Conservation (phyloP, 2,329 filamentous ascomycete species). For the Onygenales sp. region DNA sequence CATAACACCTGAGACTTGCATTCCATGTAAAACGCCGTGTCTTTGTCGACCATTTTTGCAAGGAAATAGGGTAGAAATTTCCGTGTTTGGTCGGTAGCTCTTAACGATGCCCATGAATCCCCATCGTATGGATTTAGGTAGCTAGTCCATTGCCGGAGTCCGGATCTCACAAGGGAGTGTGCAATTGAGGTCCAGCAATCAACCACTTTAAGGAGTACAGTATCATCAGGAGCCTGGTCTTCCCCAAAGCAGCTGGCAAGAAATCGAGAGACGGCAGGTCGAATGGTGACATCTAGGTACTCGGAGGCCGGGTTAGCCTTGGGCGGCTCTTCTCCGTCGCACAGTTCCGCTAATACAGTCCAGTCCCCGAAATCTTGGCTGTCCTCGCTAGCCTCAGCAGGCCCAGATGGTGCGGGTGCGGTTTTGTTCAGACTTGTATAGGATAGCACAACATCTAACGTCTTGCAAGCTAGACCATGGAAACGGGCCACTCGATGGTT, state of each 20-base stretch:
- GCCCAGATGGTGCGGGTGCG: conserved; percentile 11
- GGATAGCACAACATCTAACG: conserved; percentile 38
- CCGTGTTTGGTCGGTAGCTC: conserved; percentile 37
- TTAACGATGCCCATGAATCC: conserved; percentile 39
- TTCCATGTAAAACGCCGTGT: conserved; percentile 31
- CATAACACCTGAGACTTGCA: conserved; percentile 42
- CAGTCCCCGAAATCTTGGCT: conserved; percentile 57
- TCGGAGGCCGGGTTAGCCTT: conserved; percentile 15
- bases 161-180: conserved; percentile 36
- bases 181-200: conserved; percentile 48
- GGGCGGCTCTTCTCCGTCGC: conserved; percentile 22
- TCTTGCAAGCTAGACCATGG: conserved; percentile 39
- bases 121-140: conserved; percentile 47
- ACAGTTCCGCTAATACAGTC: conserved; percentile 42
- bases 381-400: conserved; percentile 42
- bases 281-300: conserved; percentile 34
- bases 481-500: conserved; percentile 38
- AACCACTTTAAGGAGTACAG: conserved; percentile 41
- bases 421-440: conserved; percentile 27
- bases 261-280: conserved; percentile 43
- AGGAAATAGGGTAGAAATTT: conserved; percentile 40
- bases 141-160: conserved; percentile 43
- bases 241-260: conserved; percentile 54
- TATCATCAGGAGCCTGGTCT: conserved; percentile 46
- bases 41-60: conserved; percentile 34